Percentiles rank a stretch among this genome's conserved stretches.
Evolutionary conservation across 2,329 filamentous ascomycete genomes (phyloP).

Genomic region (Pseudogymnoascus sp.): DNA sequence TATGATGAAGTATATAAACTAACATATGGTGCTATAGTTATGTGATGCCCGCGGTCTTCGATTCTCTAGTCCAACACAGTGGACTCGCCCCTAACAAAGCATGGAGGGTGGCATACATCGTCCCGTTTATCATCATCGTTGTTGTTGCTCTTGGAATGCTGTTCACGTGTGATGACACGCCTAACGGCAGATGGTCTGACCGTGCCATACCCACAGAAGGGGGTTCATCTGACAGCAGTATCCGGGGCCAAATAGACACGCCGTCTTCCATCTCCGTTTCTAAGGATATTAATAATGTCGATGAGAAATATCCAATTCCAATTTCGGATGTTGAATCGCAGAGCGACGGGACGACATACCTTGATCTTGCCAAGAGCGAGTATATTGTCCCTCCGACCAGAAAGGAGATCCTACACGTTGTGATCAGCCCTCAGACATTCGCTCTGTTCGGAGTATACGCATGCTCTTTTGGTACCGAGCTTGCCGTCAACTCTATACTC

Average conservation of each 20-base stretch:
- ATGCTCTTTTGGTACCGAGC: slow-evolving; percentile 55
- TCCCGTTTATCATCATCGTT: slow-evolving; percentile 71
- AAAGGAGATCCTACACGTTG: slow-evolving; percentile 37
- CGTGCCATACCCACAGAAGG: slow-evolving; percentile 41
- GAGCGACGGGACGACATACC: slow-evolving; percentile 36
- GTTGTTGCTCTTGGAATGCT: slow-evolving; percentile 59
- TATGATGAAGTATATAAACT: background rate
- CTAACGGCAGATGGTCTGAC: slow-evolving; percentile 73
- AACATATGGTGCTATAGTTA: background rate
- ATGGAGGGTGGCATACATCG: slow-evolving; percentile 78
- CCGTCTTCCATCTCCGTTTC: slow-evolving; percentile 42
- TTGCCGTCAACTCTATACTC: slow-evolving; percentile 54
- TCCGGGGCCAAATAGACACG: slow-evolving; percentile 37
- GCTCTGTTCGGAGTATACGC: slow-evolving; percentile 50
- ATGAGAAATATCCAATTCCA: slow-evolving; percentile 27
- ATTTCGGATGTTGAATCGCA: slow-evolving; percentile 31
- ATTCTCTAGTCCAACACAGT: slow-evolving; percentile 56
- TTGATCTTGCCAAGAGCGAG: slow-evolving; percentile 47
- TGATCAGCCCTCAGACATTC: slow-evolving; percentile 46
- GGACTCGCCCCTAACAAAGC: slow-evolving; percentile 59
- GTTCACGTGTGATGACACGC: slow-evolving; percentile 70
- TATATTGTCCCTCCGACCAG: slow-evolving; percentile 48
- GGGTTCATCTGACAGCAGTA: slow-evolving; percentile 7
- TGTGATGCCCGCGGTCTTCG: slow-evolving; percentile 83
- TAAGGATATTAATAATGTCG: slow-evolving; percentile 15